These are phyloP conservation scores for Ophiostoma angusticollis DNA, from an alignment of 2,329 filamentous ascomycete genomes.

Conservation along the genomic window DNA sequence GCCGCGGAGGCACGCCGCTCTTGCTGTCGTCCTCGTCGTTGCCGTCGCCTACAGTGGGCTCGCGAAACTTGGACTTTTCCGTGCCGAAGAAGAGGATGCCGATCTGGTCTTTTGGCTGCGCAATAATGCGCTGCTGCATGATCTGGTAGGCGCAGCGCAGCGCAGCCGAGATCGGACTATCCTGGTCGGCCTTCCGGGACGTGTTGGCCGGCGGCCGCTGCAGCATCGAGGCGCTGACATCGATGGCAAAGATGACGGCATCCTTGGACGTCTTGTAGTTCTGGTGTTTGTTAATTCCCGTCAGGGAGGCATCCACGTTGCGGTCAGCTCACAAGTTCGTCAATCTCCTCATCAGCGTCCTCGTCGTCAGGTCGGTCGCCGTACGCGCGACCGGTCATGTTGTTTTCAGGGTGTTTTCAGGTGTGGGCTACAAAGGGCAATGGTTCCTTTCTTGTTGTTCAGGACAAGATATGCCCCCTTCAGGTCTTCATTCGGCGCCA, in stretches of 20 bases:
- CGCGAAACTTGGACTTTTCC: slow-evolving; percentile 63
- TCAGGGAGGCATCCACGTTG: background rate
- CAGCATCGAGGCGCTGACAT: slow-evolving; percentile 83
- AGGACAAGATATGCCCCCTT: too few relatives aligned
- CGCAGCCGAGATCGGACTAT: slow-evolving; percentile 69
- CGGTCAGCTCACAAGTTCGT: slow-evolving; percentile 18
- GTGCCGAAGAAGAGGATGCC: slow-evolving; percentile 88
- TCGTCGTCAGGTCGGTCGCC: slow-evolving; percentile 35
- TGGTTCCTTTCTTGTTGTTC: too few relatives aligned
- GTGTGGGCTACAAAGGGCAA: too few relatives aligned
- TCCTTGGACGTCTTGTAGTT: slow-evolving; percentile 88
- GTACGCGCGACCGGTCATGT: slow-evolving; percentile 24
- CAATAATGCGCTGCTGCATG: slow-evolving; percentile 98
- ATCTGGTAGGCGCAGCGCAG: slow-evolving; percentile 88
- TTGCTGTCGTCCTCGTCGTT: background rate
- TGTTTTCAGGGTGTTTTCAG: background rate
- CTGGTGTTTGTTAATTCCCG: slow-evolving; percentile 45
- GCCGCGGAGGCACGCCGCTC: slow-evolving; percentile 1
- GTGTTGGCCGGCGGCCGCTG: slow-evolving; percentile 47
- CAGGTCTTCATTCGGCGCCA: too few relatives aligned
- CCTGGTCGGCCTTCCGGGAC: slow-evolving; percentile 68
- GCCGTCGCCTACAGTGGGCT: background rate
- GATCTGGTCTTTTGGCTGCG: slow-evolving; percentile 94
- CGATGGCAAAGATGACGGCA: slow-evolving; percentile 94
- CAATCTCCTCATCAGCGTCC: slow-evolving; percentile 51